Base-by-base conservation (phyloP, 345 rosid genomes). In the Acer saccharum region DNA sequence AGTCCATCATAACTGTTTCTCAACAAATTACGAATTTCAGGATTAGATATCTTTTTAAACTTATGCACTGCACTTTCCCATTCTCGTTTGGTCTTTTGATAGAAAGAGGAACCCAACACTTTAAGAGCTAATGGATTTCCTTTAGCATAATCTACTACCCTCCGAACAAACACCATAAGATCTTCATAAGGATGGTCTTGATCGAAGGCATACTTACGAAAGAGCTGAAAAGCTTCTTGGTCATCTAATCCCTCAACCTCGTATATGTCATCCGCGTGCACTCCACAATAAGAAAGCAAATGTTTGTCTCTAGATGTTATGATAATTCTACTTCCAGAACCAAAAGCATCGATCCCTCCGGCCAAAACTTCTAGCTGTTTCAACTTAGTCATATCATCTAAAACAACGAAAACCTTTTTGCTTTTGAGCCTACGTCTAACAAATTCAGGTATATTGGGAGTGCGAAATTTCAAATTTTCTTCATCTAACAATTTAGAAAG, bases 51-150 rank as follows among this genome's bases (percentile, higher is more conserved):
- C 46, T 9, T 12, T 11, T 61, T 41, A 10, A 81, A 12, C 13
- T 63, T 68, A 1, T 61, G 0, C 41, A 75, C 6, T 3, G 13
- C 2, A 10, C 32, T 46, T 16, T 10, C 69, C 77, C 69, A 74
- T 3, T 63, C 25, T 43, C 1, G 44, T 74, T 61, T 63, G 25
- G 25, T 44, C 41, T 21, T 41, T 16, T 43, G 32, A 2, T 43
- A 23, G 10, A 73, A 10, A 50, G 23, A 73, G 8, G 76, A 21
- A 43, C 76, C 68, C 23, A 60, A 60, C 67, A 61, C 57, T 73
- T 73, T 21, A 0, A 61, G 41, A 39, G 35, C 68, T 4, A 73
- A 12, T 0, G 86, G 86, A 76, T 65, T 27, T 1, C 86, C 78
- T n/a, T 21, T 12, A 0, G 78, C 69, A 60, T 43, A 71, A 11